Base-by-base conservation (phyloP, 805 yeast genomes). In the Zygosaccharomyces gambellarensis region DNA sequence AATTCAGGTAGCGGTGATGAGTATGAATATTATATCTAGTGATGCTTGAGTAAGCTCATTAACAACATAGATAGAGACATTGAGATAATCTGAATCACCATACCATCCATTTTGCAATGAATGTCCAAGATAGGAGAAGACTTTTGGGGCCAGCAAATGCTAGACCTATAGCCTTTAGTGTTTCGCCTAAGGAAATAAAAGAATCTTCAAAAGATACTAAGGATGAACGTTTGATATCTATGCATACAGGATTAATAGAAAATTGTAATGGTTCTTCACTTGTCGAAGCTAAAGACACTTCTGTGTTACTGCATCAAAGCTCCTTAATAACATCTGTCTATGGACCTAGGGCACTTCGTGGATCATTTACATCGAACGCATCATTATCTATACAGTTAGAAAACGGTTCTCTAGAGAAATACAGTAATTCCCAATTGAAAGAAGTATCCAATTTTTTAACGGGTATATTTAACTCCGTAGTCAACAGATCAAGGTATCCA, bases 341-440 rank as follows among this genome's bases (percentile, higher is more conserved):
- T 67, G 98, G 98, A 0, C 98, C 98, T 3, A 76, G 90, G 56
- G 97, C 98, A 6, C 82, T 80, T 52, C 74, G 87, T 52, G 88
- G 89, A 2, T 78, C 87, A 3, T 87, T 84, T 63, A 74, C 79
- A 34, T 81, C 84, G 21, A 72, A 79, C 45, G 90, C 90, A 2
- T 73, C 81, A 4, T 69, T 87, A 38, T 76, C 82, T 25, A 89
- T 87, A 12, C 69, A 65, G 27, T 49, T 72, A 30, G 69, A 71
- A 46, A 72, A 73, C 46, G 67, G 62, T 19, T 61, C 71, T 10
- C 43, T 50, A 52, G 65, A 58, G 40, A 52, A 58, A 40, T 63
- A 62, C 39, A 44, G 52, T 17, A 56, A 61, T 8, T 50, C 55
- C 10, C 58, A 64, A 39, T 32, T 64, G 25, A 79, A 64, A 64